Conservation (phyloP, 176 grass and related monocot species). For the Cocos nucifera region DNA sequence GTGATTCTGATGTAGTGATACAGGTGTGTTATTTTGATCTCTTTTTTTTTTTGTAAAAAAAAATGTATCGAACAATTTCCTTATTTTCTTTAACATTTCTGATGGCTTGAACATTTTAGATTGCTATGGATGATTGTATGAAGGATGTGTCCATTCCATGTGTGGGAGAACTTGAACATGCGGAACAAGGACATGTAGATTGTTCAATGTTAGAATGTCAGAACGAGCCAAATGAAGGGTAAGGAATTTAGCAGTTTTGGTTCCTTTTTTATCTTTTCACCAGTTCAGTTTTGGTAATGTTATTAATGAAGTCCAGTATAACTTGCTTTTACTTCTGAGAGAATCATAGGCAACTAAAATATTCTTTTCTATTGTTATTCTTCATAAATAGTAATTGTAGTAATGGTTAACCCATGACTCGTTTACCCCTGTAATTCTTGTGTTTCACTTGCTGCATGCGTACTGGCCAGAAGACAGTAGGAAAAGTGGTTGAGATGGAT, state of each 20-base stretch:
- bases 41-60: background rate
- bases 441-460: no score
- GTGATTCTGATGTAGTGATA: constrained; percentile 88
- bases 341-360: no score
- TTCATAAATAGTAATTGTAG: no score
- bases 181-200: background rate
- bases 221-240: constrained; percentile 37
- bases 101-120: constrained; percentile 27
- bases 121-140: constrained; percentile 28
- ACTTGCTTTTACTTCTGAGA: no score
- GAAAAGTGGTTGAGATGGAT: no score
- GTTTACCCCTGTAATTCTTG: no score
- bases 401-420: no score
- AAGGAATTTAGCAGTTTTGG: constrained; percentile 3
- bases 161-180: constrained; percentile 5
- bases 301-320: no score
- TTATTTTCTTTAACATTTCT: constrained; percentile 10
- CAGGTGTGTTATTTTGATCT: constrained; percentile 32
- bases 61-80: constrained; percentile 6
- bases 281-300: no score
- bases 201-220: constrained; percentile 30
- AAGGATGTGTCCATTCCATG: constrained; percentile 27
- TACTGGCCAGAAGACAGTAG: no score
- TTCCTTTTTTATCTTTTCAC: background rate
- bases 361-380: no score